A percentile compares a stretch with the other conserved stretches of the same genome.
phyloP scores from a whole-genome alignment of 306 rosid species.

The Glycine soja region DNA sequence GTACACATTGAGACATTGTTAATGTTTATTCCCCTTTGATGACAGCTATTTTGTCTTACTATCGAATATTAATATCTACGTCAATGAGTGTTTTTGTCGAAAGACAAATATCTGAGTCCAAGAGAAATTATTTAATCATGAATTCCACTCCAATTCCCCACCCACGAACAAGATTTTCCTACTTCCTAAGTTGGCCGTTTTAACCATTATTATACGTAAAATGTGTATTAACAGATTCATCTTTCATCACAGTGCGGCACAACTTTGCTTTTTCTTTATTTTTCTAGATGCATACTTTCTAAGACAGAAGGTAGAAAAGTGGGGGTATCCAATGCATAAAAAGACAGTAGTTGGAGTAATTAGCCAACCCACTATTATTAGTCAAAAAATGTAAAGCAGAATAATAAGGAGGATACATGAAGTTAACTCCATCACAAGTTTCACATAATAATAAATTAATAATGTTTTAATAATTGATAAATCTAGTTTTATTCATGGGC shows the following conservation, averaged over 20 bases:
- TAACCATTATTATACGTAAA: constrained; percentile 2
- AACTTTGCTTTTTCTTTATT: constrained; percentile 54
- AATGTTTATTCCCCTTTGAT: constrained; percentile 31
- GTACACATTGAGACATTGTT: constrained; percentile 18
- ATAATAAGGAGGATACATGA: constrained; percentile 11
- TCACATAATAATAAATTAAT: constrained; percentile 4
- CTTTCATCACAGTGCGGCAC: constrained; percentile 31
- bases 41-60: constrained; percentile 53
- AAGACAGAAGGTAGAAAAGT: constrained; percentile 45
- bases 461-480: constrained; percentile 13
- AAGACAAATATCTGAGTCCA: constrained; percentile 10
- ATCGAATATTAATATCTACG: constrained; percentile 13
- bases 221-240: neutral
- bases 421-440: constrained; percentile 45
- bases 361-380: constrained; percentile 41
- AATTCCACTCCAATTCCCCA: neutral
- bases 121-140: neutral
- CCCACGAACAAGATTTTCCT: constrained; percentile 3
- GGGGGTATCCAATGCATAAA: constrained; percentile 63
- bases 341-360: constrained; percentile 50
- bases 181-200: neutral
- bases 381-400: constrained; percentile 32
- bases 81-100: constrained; percentile 4
- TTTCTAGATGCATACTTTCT: constrained; percentile 49
- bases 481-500: constrained; percentile 31